Base-by-base conservation (phyloP, 179 eudicot species). In the Sideroxylon spinosum region DNA sequence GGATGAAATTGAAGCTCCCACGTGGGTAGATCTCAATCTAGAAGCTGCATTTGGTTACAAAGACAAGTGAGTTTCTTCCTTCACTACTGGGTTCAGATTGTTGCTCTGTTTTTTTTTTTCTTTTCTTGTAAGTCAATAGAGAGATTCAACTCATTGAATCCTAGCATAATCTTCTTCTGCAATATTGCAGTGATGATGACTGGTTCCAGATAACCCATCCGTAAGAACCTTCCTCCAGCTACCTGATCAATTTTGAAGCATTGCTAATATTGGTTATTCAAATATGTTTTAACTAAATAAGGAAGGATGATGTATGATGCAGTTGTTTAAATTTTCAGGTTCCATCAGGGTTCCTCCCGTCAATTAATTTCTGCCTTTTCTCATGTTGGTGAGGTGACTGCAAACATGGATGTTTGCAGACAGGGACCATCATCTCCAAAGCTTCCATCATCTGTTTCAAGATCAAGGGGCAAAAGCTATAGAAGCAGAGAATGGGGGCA, bases 1-100 rank as follows among this genome's bases (percentile, higher is more conserved):
- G 94, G 91, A 91, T 61, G 91, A 87, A 74, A 80, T 91, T 77
- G 94, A 91, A 80, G 94, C 92, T 64, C 94, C 94, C 12, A 87
- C 86, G 92, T 89, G 92, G 94, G 88, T 76, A 37, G 91, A 91
- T 83, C 87, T 89, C 67, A 76, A 80, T 49, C 69, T 80, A 68
- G 91, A 87, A 83, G 79, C 79, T 73, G 75, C 70, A 63, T 76
- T 78, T 55, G 13, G 69, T 66, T 78, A 78, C 49, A 73, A 81
- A 57, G 86, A 87, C 76, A 75, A 73, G 93, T 90, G 78, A 79
- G 88, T 86, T 74, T 70, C 79, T 80, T 65, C 49, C 44, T 37
- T 37, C 44, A 59, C 80, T 55, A 65, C 69, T 53, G 53, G 52
- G 52, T 46, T 57, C 37, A 26, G 26, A n/a, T 60, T n/a, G 68